These are phyloP conservation scores for Trichosporon asahii DNA, from an alignment of 1,284 basidiomycete genomes.

Conservation along the genomic window DNA sequence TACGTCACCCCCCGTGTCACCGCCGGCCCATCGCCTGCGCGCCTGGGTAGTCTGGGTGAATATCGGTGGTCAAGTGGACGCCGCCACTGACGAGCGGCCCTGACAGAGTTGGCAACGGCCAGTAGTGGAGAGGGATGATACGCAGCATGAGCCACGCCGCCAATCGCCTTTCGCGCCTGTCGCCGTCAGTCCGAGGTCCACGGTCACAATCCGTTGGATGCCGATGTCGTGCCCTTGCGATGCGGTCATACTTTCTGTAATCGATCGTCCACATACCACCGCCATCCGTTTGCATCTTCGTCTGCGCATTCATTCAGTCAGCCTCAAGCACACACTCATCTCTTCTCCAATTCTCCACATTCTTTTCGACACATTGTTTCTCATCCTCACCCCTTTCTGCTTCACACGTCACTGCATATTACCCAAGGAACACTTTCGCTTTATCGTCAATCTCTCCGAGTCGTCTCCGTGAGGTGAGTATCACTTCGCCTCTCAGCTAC, in stretches of 20 bases:
- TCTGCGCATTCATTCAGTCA: no score
- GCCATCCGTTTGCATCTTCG: no score
- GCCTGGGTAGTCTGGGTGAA: neutral
- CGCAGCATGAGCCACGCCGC: neutral
- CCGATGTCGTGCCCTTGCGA: neutral
- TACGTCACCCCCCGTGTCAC: neutral
- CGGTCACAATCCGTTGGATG: neutral
- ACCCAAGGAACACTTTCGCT: neutral
- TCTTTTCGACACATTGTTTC: neutral
- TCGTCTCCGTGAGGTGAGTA: neutral
- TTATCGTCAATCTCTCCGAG: neutral
- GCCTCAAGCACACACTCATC: neutral
- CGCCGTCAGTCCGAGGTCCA: neutral
- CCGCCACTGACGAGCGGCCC: neutral
- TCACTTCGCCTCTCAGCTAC: neutral
- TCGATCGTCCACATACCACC: neutral
- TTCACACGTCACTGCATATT: neutral
- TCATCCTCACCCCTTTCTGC: neutral
- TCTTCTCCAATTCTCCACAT: neutral
- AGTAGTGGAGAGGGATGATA: neutral
- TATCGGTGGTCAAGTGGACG: neutral
- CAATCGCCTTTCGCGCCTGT: neutral
- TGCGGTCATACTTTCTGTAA: constrained; percentile 3
- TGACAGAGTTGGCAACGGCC: neutral
- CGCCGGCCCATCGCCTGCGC: no score